Evolutionary conservation across 148 eudicot genomes (phyloP).

Genomic region (Oxyria digyna): DNA sequence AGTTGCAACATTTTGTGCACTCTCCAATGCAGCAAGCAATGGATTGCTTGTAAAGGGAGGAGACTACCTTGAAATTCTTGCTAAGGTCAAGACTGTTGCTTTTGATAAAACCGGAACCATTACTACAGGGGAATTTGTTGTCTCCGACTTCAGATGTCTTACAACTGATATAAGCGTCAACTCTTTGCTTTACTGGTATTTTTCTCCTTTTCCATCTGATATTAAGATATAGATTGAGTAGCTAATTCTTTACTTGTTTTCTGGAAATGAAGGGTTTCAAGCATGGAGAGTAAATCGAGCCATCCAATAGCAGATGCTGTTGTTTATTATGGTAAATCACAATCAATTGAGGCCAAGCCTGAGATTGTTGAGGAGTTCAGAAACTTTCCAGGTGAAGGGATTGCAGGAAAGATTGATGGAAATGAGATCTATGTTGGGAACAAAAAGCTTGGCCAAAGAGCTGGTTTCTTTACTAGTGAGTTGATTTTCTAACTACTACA

Average conservation of each 20-base stretch:
- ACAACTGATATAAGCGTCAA: constrained; percentile 27
- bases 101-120: constrained; percentile 94
- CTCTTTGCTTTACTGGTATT: constrained; percentile 62
- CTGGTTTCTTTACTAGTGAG: constrained; percentile 24
- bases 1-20: constrained; percentile 81
- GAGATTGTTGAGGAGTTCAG: constrained; percentile 31
- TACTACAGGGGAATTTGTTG: constrained; percentile 70
- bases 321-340: constrained; percentile 16
- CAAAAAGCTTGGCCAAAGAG: constrained; percentile 23
- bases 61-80: constrained; percentile 65
- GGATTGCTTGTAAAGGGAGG: constrained; percentile 88
- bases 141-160: constrained; percentile 36
- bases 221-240: not conserved
- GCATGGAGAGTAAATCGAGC: constrained; percentile 45
- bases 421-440: constrained; percentile 33
- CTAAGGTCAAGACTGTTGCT: constrained; percentile 55
- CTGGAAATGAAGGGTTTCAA: constrained; percentile 32
- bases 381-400: constrained; percentile 39
- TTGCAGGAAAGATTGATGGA: constrained; percentile 34
- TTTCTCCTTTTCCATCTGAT: not conserved
- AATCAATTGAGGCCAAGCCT: constrained; percentile 24
- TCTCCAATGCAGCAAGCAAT: constrained; percentile 71
- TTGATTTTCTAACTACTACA: not conserved
- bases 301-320: constrained; percentile 47
- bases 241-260: not conserved